Evolutionary conservation across 1,139 yeast species (phyloP).

Genomic region (Protomyces inouyei): DNA sequence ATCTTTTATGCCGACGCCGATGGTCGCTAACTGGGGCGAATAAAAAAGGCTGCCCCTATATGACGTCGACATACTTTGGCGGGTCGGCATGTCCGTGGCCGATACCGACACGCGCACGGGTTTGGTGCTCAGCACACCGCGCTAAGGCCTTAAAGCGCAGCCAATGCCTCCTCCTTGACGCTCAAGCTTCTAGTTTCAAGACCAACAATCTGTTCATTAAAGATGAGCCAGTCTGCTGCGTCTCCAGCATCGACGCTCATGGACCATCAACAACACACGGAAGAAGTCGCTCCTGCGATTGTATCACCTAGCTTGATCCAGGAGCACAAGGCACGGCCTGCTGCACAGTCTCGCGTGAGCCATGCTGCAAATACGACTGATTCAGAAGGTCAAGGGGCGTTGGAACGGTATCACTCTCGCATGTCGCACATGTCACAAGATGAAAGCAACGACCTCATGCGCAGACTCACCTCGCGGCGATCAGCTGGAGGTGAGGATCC

Average conservation of each 20-base stretch:
- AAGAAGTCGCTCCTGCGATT: background rate
- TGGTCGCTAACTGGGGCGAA: too few relatives aligned
- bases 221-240: background rate
- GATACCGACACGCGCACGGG: too few relatives aligned
- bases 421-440: slow-evolving; percentile 12
- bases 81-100: too few relatives aligned
- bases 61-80: too few relatives aligned
- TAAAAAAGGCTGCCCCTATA: too few relatives aligned
- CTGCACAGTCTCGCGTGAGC: background rate
- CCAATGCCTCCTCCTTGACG: too few relatives aligned
- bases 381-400: background rate
- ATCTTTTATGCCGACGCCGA: too few relatives aligned
- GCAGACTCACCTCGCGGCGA: slow-evolving; percentile 9
- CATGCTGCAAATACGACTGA: background rate
- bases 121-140: too few relatives aligned
- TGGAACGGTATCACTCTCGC: slow-evolving; percentile 1
- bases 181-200: too few relatives aligned
- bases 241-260: background rate
- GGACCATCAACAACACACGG: background rate
- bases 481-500: background rate
- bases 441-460: slow-evolving; percentile 3
- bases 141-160: too few relatives aligned
- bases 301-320: background rate
- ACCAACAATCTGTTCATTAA: too few relatives aligned
- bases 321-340: background rate